phyloP scores from a whole-genome alignment of 768 basidiomycete species.

The Tylopilus balloui region DNA sequence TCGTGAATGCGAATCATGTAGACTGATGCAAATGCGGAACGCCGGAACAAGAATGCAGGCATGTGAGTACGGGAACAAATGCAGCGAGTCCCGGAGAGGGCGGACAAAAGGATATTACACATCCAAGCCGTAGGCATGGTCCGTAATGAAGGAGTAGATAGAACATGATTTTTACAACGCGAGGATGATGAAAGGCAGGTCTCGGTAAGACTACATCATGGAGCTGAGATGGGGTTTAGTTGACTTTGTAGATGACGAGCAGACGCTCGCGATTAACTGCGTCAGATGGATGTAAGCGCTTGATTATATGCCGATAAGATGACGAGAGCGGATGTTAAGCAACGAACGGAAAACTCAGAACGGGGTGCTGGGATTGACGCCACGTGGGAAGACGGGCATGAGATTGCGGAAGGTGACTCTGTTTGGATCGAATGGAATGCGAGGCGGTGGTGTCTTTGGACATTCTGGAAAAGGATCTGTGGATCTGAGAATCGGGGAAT shows the following conservation, averaged over 20 bases:
- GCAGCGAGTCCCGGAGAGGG: slow-evolving; percentile 6
- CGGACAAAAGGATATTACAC: slow-evolving; percentile 20
- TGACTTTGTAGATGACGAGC: slow-evolving; percentile 18
- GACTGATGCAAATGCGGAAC: slow-evolving; percentile 16
- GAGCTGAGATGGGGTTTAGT: slow-evolving; percentile 25
- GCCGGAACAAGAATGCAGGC: slow-evolving; percentile 23
- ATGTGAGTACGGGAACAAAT: slow-evolving; percentile 19
- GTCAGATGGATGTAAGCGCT: slow-evolving; percentile 24
- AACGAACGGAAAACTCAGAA: slow-evolving; percentile 7
- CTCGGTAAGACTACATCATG: slow-evolving; percentile 28
- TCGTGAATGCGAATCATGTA: slow-evolving; percentile 20
- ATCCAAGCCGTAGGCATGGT: slow-evolving; percentile 29
- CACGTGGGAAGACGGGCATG: slow-evolving; percentile 52
- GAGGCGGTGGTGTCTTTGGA: slow-evolving; percentile 34
- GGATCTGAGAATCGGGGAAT: slow-evolving; percentile 30
- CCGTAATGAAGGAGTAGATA: slow-evolving; percentile 25
- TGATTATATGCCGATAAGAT: slow-evolving; percentile 32
- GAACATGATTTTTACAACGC: slow-evolving; percentile 18
- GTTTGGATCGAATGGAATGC: slow-evolving; percentile 42
- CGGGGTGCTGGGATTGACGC: slow-evolving; percentile 12
- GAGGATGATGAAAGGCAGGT: slow-evolving; percentile 17
- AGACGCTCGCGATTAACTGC: slow-evolving; percentile 27
- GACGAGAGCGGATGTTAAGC: slow-evolving; percentile 9
- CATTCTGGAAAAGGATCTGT: slow-evolving; percentile 13
- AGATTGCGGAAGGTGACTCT: slow-evolving; percentile 53